Evolutionary conservation across 208 protist species (phyloP), one percentile per base, ranked within the genome.

Genomic region (Leishmania gerbilli): DNA sequence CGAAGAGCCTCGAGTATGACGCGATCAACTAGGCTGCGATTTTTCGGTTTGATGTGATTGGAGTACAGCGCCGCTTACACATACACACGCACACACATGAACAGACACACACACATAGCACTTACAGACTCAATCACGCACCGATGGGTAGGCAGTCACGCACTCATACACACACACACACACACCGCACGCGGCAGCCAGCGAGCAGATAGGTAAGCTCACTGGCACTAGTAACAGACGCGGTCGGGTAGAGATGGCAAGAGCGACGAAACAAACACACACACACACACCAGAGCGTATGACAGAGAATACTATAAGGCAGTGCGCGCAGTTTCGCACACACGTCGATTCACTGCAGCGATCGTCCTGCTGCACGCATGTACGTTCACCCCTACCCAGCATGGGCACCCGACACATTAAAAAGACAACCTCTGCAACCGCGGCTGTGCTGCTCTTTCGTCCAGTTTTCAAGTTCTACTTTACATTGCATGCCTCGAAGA

Each of bases 401-500:
- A 40, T 19, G 60, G 0, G 6, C n/a, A 21, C 31, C 60, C 11
- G 13, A 19, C 6, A 67, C 60, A 19, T n/a, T 19, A 6, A 65
- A 17, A 47, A 72, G 31, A 6, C 2, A 51, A 34, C 17, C 68
- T 3, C 45, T 72, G 42, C 5, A 47, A 9, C 49, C 24, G 19
- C 6, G 19, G 7, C n/a, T 1, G 37, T 51, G 19, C 4, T 34
- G 24, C 42, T 19, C 1, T n/a, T 15, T 51, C 7, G 13, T 51
- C 3, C 11, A 31, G 19, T n/a, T 53, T 53, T 49, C 34, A 24
- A 47, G 31, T 27, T 65, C 42, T 65, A 77, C 21, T 19, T 24
- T 5, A 84, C 80, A 67, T 86, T 89, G 86, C 93, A 97, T 27
- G 87, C 85, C 17, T 78, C 82, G 74, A 98, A 89, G 45, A 99